Conservation (phyloP, 2,329 filamentous ascomycete genomes). For the Colletotrichum sublineola region DNA sequence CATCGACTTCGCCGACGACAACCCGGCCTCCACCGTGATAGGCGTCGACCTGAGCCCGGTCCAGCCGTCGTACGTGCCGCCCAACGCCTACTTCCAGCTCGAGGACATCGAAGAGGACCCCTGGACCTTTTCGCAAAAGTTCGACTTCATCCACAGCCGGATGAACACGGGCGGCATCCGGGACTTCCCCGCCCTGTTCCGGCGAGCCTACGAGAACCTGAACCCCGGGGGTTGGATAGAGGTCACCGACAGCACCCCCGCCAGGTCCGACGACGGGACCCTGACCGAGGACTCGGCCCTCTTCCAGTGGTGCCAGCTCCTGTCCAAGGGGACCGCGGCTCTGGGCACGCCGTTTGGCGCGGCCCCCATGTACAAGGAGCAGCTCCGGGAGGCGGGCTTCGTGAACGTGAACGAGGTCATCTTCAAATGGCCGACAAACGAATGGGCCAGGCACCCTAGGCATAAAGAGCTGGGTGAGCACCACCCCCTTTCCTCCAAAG, state of each 20-base stretch:
- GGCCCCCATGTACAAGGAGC: conserved; percentile 51
- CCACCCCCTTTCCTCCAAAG: not conserved
- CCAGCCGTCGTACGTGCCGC: conserved; percentile 68
- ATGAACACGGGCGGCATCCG: conserved; percentile 44
- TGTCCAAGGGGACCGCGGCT: conserved; percentile 12
- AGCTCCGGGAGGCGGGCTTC: conserved; percentile 63
- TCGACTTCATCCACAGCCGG: conserved; percentile 46
- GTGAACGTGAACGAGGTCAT: conserved; percentile 59
- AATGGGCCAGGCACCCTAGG: conserved; percentile 61
- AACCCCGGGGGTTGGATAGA: conserved; percentile 61
- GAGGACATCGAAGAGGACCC: conserved; percentile 56
- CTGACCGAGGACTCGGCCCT: conserved; percentile 43
- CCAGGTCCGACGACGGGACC: conserved; percentile 59
- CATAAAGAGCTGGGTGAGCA: conserved; percentile 60
- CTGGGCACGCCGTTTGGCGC: conserved; percentile 51
- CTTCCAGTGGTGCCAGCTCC: conserved; percentile 13
- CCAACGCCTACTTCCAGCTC: conserved; percentile 73
- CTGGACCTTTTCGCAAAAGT: conserved; percentile 54
- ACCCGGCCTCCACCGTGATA: conserved; percentile 61
- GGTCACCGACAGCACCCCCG: conserved; percentile 57
- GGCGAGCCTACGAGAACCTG: conserved; percentile 46
- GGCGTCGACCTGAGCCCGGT: conserved; percentile 71
- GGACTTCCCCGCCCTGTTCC: conserved; percentile 45
- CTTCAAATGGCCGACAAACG: conserved; percentile 60
- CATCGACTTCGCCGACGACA: conserved; percentile 60